Percentiles rank a stretch among this genome's conserved stretches.
These are phyloP conservation scores for Phanerochaete sordida DNA, from an alignment of 768 basidiomycete genomes.

Conservation along the genomic window DNA sequence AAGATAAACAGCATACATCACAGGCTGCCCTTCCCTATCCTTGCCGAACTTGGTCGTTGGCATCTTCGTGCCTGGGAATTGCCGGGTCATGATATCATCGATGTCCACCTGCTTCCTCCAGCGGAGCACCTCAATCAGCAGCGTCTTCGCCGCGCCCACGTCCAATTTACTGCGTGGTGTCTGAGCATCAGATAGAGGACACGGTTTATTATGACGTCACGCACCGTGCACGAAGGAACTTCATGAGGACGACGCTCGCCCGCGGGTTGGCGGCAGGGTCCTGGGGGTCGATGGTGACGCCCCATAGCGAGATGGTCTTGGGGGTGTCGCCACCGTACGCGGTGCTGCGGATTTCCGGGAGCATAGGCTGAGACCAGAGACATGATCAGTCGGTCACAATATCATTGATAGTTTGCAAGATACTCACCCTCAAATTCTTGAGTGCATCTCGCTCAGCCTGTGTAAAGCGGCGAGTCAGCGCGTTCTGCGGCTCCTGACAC, in stretches of 20 bases:
- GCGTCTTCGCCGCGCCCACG: constrained; percentile 49
- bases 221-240: constrained; percentile 46
- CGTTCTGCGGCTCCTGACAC: constrained; percentile 57
- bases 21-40: constrained; percentile 69
- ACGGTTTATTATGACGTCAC: not conserved
- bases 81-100: constrained; percentile 53
- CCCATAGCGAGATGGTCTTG: constrained; percentile 62
- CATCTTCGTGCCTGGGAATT: constrained; percentile 44
- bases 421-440: no score
- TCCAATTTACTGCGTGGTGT: constrained; percentile 45
- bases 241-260: constrained; percentile 74
- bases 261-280: constrained; percentile 51
- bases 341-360: constrained; percentile 51
- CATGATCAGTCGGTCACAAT: no score
- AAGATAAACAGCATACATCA: constrained; percentile 46
- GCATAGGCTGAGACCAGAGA: constrained; percentile 22
- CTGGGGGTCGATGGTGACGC: constrained; percentile 60
- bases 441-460: constrained; percentile 69
- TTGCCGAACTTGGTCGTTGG: constrained; percentile 37
- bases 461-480: constrained; percentile 66
- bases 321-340: constrained; percentile 57
- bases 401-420: no score
- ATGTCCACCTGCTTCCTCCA: constrained; percentile 70
- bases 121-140: constrained; percentile 63
- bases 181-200: not conserved